A percentile compares a stretch with the other conserved stretches of the same genome.
These are phyloP conservation scores for Phytopythium delawarense DNA, from an alignment of 352 stramenopile species.

Conservation along the genomic window DNA sequence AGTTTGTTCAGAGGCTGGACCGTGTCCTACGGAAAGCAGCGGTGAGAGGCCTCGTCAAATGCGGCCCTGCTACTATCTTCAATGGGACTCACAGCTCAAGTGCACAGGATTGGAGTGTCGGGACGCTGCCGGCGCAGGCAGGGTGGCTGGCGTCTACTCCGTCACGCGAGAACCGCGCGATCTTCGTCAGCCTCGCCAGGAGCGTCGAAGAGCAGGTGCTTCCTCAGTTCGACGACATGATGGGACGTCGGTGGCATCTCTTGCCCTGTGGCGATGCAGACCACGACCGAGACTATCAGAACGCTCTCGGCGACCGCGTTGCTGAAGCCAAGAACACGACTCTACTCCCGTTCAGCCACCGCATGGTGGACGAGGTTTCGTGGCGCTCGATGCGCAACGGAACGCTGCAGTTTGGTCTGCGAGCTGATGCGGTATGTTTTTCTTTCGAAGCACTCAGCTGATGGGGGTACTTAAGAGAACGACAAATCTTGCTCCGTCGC, in stretches of 20 bases:
- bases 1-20: conserved; percentile 27
- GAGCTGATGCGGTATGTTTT: background rate
- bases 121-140: background rate
- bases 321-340: background rate
- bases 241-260: background rate
- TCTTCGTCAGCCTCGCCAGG: background rate
- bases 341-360: background rate
- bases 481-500: no score
- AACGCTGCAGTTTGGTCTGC: background rate
- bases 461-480: background rate
- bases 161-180: background rate
- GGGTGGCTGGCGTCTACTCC: background rate
- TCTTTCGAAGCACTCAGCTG: background rate
- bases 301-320: no score
- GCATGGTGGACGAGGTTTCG: conserved; percentile 1
- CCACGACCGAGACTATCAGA: background rate
- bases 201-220: conserved; percentile 1
- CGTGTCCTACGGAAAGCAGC: conserved; percentile 27
- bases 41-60: conserved; percentile 6
- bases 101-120: background rate
- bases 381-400: conserved; percentile 4
- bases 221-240: background rate
- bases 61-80: background rate
- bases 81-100: background rate
- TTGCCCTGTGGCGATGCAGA: background rate